Conservation (phyloP, 2,329 filamentous ascomycete species). For the Trichoderma koningii region DNA sequence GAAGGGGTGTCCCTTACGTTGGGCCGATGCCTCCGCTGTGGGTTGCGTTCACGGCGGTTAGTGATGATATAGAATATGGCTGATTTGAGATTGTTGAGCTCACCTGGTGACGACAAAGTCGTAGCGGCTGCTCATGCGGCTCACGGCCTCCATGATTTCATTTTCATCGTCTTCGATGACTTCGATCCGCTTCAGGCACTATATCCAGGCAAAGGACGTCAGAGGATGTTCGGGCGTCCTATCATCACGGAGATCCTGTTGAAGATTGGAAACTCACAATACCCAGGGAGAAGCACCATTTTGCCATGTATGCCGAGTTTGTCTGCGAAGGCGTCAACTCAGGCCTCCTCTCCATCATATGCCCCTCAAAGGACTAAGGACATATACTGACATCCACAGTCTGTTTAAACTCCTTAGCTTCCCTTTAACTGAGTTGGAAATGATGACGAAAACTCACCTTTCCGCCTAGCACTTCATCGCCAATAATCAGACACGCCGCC, state of each 20-base stretch:
- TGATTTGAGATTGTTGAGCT: background rate
- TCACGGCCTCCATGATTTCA: slow-evolving; percentile 86
- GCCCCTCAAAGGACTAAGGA: background rate
- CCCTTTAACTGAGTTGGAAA: no score
- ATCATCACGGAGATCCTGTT: background rate
- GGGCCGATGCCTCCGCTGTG: slow-evolving; percentile 85
- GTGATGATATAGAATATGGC: background rate
- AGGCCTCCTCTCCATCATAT: background rate
- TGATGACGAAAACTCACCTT: slow-evolving; percentile 61
- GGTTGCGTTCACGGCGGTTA: background rate
- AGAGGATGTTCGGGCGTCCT: background rate
- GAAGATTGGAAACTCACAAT: slow-evolving; percentile 48
- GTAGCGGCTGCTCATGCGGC: slow-evolving; percentile 83
- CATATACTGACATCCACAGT: slow-evolving; percentile 43
- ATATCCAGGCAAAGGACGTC: background rate
- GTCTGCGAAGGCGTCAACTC: slow-evolving; percentile 48
- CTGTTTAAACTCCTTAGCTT: slow-evolving; percentile 32
- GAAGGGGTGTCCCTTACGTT: slow-evolving; percentile 60
- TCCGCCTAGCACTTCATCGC: slow-evolving; percentile 93
- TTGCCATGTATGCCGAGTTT: slow-evolving; percentile 65
- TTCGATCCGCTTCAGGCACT: slow-evolving; percentile 81
- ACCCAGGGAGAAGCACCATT: slow-evolving; percentile 64
- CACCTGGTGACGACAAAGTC: slow-evolving; percentile 90
- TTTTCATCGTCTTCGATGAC: slow-evolving; percentile 90
- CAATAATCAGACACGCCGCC: slow-evolving; percentile 90